A percentile compares a stretch with the other conserved stretches of the same genome.
These are phyloP conservation scores for Thielaviopsis euricoi DNA, from an alignment of 2,329 filamentous ascomycete genomes.

Conservation along the genomic window DNA sequence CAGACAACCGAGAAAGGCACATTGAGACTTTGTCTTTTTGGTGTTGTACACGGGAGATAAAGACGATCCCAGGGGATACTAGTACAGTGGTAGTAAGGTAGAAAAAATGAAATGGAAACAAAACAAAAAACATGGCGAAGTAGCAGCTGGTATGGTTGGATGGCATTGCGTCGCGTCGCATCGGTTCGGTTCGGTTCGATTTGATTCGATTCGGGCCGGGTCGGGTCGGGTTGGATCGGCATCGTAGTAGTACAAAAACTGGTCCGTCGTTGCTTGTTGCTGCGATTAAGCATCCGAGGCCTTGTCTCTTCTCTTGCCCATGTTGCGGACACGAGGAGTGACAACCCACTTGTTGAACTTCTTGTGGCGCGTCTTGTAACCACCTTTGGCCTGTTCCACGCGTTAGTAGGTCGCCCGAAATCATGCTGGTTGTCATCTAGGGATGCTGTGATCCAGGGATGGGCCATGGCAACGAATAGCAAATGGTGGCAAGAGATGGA, in stretches of 20 bases:
- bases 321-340: conserved; percentile 65
- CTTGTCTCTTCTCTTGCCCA: conserved; percentile 71
- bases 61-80: conserved; percentile 7
- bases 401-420: conserved; percentile 18
- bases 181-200: neutral
- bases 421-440: neutral
- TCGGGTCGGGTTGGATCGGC: too few relatives aligned
- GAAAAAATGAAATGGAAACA: neutral
- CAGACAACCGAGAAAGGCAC: neutral
- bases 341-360: conserved; percentile 91
- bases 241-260: neutral
- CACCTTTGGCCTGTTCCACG: conserved; percentile 49
- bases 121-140: neutral
- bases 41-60: conserved; percentile 9
- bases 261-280: neutral
- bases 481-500: neutral
- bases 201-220: neutral
- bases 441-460: neutral
- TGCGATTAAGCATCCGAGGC: conserved; percentile 16
- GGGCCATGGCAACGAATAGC: neutral
- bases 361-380: conserved; percentile 82
- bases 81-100: conserved; percentile 6
- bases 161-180: neutral
- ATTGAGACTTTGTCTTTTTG: conserved; percentile 1
- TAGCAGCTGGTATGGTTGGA: neutral